A percentile compares a stretch with the other conserved stretches of the same genome.
Evolutionary conservation across 2,329 filamentous ascomycete genomes (phyloP).

Genomic region (Fusarium penzigii): DNA sequence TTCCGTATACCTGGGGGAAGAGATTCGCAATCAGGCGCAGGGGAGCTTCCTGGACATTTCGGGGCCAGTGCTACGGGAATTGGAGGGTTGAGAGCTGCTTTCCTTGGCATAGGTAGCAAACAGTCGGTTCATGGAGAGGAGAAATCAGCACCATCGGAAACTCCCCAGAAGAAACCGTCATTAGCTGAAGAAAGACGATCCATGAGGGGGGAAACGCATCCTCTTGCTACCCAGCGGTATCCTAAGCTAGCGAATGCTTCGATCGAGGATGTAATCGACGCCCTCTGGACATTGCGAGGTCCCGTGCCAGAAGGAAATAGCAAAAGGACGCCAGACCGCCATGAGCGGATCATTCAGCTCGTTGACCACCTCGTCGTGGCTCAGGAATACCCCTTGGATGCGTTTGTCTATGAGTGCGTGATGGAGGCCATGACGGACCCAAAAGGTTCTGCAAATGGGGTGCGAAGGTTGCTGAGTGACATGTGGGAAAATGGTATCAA

Average conservation of each 20-base stretch:
- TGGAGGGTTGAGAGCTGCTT: not conserved
- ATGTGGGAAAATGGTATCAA: conserved; percentile 65
- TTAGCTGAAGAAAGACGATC: not conserved
- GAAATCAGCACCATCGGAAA: not conserved
- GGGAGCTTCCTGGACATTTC: not conserved
- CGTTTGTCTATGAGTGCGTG: conserved; percentile 70
- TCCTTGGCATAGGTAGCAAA: not conserved
- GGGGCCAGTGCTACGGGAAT: not conserved
- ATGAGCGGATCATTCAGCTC: conserved; percentile 39
- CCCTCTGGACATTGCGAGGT: conserved; percentile 31
- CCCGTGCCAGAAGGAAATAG: conserved; percentile 15
- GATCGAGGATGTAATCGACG: conserved; percentile 25
- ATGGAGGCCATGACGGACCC: conserved; percentile 70
- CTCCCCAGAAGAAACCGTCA: not conserved
- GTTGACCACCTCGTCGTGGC: conserved; percentile 60
- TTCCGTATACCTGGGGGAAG: not conserved
- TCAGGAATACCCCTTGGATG: conserved; percentile 56
- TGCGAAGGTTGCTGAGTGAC: conserved; percentile 67
- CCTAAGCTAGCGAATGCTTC: conserved; percentile 9
- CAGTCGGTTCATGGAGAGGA: not conserved
- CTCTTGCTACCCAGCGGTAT: conserved; percentile 5
- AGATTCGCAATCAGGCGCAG: not conserved
- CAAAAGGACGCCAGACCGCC: conserved; percentile 23
- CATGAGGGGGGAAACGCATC: not conserved
- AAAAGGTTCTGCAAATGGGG: conserved; percentile 65